Base-by-base conservation (phyloP, 148 eudicot species). In the Diospyros kaki region DNA sequence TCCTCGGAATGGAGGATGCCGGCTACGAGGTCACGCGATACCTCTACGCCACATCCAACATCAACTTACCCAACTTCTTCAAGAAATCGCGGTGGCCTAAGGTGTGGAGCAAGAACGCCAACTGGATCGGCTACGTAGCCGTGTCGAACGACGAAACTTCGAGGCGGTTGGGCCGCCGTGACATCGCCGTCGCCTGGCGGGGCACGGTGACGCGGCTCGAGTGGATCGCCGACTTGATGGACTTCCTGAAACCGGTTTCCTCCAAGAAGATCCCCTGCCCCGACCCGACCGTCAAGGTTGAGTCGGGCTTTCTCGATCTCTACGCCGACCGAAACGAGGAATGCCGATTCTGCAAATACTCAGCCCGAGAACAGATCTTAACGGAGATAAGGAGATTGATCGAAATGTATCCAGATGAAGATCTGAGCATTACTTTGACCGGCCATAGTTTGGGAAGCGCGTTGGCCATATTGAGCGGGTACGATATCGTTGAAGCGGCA, bases 391-490 rank as follows among this genome's bases (percentile, higher is more conserved):
- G 77, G 38, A 75, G 90, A 9, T 61, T 91, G 12, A 51, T 81
- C 10, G 86, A 84, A 4, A 46, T 14, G 43, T 83, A 88, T 66
- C 65, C 72, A 0, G 48, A 77, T 18, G 97, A 93, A 51, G 92
- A 93, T 13, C 14, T 93, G 46, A 93, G 98, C 82, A 78, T 93
- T 18, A 91, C 87, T 2, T 74, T 91, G 6, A 91, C 92, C 2
- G 98, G 98, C 0, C 98, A 93, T 55, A 93, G 98, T 59, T 64
- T 93, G n/a, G 98, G 98, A 1, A 78, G 84, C 46, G 93, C 93
- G 4, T 52, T 93, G 9, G 93, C 96, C 0, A 78, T 79, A 1
- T 40, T 93, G 14, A 85, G 89, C 68, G 93, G 85, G 0, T 89
- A 86, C 42, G 98, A 91, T 59, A 79, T 93, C 5, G 92, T 84